Evolutionary conservation across 371 early-diverging fungal genomes (phyloP).

Genomic region (Gilbertella persicaria): DNA sequence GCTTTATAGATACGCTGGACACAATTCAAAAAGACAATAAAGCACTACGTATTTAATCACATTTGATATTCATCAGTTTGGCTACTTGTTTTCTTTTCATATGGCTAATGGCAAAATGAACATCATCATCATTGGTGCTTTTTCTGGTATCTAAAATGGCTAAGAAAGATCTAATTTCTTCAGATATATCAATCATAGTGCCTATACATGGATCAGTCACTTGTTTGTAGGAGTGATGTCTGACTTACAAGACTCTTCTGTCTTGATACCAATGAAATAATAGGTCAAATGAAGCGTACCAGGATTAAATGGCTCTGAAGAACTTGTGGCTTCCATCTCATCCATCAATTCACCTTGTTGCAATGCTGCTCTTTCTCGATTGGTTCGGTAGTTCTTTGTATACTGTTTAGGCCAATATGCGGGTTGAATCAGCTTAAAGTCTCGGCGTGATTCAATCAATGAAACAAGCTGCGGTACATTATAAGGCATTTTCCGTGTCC

Average conservation of each 20-base stretch:
- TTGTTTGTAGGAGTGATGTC: not conserved
- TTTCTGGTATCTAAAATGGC: slow-evolving; percentile 19
- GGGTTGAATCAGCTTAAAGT: slow-evolving; percentile 26
- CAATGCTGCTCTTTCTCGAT: slow-evolving; percentile 22
- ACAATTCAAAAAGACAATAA: slow-evolving; percentile 35
- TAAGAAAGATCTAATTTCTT: slow-evolving; percentile 11
- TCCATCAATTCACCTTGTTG: slow-evolving; percentile 9
- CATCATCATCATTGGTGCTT: slow-evolving; percentile 25
- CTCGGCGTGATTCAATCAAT: slow-evolving; percentile 20
- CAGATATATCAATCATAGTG: slow-evolving; percentile 19
- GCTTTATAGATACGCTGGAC: slow-evolving; percentile 59
- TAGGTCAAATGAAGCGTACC: slow-evolving; percentile 28
- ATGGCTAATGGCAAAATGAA: slow-evolving; percentile 17
- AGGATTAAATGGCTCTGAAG: slow-evolving; percentile 18
- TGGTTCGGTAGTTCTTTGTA: slow-evolving; percentile 15
- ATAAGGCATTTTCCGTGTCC: slow-evolving; percentile 37
- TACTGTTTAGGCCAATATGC: slow-evolving; percentile 10
- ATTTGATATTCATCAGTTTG: not conserved
- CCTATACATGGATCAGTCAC: not conserved
- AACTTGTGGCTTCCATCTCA: slow-evolving; percentile 3
- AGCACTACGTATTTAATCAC: not conserved
- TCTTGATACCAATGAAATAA: slow-evolving; percentile 30
- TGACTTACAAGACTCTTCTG: slow-evolving; percentile 13
- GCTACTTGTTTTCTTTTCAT: slow-evolving; percentile 15
- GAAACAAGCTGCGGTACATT: slow-evolving; percentile 30